Evolutionary conservation across 73 alveolate species (phyloP).

Genomic region (Stentor coeruleus): DNA sequence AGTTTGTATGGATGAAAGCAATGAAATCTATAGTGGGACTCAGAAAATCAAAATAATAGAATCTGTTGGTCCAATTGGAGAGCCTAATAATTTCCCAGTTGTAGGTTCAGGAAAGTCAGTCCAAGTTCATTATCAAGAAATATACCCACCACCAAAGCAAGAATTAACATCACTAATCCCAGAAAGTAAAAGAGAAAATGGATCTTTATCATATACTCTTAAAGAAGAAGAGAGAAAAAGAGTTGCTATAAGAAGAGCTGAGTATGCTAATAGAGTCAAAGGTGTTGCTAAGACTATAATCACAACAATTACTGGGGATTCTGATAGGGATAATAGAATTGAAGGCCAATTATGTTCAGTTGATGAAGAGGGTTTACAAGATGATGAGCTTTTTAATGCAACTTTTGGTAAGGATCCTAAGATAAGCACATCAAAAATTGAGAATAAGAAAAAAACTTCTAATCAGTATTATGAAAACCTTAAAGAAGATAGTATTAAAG

Average conservation of each 20-base stretch:
- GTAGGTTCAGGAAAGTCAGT: neutral
- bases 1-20: neutral
- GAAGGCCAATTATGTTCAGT: no score
- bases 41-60: neutral
- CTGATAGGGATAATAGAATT: neutral
- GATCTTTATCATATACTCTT: neutral
- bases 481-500: neutral
- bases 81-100: neutral
- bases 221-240: slow-evolving; percentile 25
- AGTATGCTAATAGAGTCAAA: slow-evolving; percentile 13
- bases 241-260: slow-evolving; percentile 17
- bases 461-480: neutral
- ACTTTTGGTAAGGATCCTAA: neutral
- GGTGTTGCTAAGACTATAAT: slow-evolving; percentile 8
- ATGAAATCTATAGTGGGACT: neutral
- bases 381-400: neutral
- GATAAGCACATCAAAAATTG: neutral
- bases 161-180: neutral
- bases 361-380: neutral
- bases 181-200: neutral
- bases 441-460: neutral
- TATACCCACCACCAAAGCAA: neutral
- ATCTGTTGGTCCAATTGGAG: neutral
- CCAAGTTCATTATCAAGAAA: slow-evolving; percentile 12
- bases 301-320: neutral